Conservation (phyloP, 805 yeast species). For the Candida peoriensis region DNA sequence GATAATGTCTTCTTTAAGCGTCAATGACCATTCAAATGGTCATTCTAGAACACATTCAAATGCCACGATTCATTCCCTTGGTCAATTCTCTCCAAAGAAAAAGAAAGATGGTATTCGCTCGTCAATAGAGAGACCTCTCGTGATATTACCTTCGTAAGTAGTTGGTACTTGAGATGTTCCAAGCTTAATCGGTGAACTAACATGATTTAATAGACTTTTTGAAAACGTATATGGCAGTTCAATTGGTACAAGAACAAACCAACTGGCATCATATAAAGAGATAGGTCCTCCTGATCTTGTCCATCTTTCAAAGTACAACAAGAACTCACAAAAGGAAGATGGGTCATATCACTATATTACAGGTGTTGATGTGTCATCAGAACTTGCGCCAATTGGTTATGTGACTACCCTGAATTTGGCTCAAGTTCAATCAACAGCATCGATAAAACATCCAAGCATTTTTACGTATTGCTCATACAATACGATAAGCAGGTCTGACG, state of each 20-base stretch:
- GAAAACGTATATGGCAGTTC: slow-evolving; percentile 50
- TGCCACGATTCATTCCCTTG: slow-evolving; percentile 9
- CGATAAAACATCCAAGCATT: slow-evolving; percentile 23
- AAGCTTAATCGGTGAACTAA: slow-evolving; percentile 2
- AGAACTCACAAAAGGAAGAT: slow-evolving; percentile 32
- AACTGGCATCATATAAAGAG: slow-evolving; percentile 37
- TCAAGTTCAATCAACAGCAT: slow-evolving; percentile 16
- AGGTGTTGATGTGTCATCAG: slow-evolving; percentile 42
- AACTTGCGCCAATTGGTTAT: slow-evolving; percentile 43
- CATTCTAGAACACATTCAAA: slow-evolving; percentile 9
- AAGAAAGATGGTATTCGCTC: slow-evolving; percentile 9
- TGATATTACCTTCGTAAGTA: slow-evolving; percentile 19
- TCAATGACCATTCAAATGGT: slow-evolving; percentile 1
- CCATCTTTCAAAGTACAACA: slow-evolving; percentile 35
- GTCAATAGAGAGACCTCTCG: slow-evolving; percentile 11
- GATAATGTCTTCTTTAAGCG: neutral
- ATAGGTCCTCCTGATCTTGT: slow-evolving; percentile 75
- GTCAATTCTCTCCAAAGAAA: slow-evolving; percentile 17
- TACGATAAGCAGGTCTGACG: slow-evolving; percentile 61
- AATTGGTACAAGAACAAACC: slow-evolving; percentile 42
- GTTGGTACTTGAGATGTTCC: neutral
- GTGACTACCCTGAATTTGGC: slow-evolving; percentile 32
- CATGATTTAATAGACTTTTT: slow-evolving; percentile 28
- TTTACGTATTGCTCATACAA: slow-evolving; percentile 66
- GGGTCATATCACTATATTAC: slow-evolving; percentile 46